A percentile compares a stretch with the other conserved stretches of the same genome.
Conservation (phyloP, 1,284 basidiomycete genomes). For the Microbotryum silenes-acaulis region DNA sequence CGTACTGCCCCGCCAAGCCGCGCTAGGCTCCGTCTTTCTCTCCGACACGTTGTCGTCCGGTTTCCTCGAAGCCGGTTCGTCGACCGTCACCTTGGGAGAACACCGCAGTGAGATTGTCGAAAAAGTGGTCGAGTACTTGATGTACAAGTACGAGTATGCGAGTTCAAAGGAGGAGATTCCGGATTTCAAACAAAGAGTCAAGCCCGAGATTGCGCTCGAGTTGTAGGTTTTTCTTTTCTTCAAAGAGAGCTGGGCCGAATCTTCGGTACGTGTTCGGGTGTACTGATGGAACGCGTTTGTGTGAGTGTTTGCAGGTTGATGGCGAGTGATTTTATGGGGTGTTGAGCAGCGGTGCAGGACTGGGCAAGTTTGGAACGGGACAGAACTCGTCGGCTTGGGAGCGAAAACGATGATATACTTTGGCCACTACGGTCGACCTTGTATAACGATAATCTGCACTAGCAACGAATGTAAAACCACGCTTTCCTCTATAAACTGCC, state of each 20-base stretch:
- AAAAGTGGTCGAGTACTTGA: constrained; percentile 72
- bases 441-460: no score
- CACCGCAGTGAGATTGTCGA: constrained; percentile 61
- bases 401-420: no score
- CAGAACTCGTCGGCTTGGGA: no score
- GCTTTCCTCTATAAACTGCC: no score
- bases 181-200: constrained; percentile 66
- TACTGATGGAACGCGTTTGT: no score
- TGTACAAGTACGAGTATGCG: constrained; percentile 64
- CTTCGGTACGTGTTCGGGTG: no score
- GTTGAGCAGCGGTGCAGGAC: not conserved
- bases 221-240: constrained; percentile 50
- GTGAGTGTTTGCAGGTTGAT: constrained; percentile 13
- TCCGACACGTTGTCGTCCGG: constrained; percentile 20
- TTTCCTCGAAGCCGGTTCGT: constrained; percentile 17
- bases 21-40: constrained; percentile 22
- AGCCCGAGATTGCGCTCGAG: constrained; percentile 71
- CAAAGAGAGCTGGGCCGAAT: no score
- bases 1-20: constrained; percentile 25
- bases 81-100: constrained; percentile 18
- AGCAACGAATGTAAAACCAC: no score
- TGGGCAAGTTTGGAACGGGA: no score
- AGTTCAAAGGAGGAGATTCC: constrained; percentile 59
- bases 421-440: no score
- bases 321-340: constrained; percentile 27